Evolutionary conservation across 1,284 basidiomycete genomes (phyloP).

Genomic region (Fistulina hepatica): DNA sequence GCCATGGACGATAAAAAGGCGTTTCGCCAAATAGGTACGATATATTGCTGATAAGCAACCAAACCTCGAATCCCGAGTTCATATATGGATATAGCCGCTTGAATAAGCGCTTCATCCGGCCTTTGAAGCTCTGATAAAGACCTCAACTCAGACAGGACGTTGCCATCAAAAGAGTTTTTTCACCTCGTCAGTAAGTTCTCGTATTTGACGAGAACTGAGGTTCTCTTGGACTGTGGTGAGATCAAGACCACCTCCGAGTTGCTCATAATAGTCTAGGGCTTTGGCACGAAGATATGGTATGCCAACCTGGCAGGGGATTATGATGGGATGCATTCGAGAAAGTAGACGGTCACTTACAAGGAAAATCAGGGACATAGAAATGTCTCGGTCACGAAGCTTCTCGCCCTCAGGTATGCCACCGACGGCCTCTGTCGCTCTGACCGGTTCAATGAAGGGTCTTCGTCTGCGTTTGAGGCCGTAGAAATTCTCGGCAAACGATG

Average conservation of each 20-base stretch:
- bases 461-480: slow-evolving; percentile 79
- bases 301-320: slow-evolving; percentile 49
- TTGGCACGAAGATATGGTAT: slow-evolving; percentile 87
- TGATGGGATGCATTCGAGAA: too few species aligned
- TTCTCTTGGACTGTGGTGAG: too few species aligned
- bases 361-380: slow-evolving; percentile 66
- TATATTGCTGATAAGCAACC: slow-evolving; percentile 78
- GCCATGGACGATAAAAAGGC: slow-evolving; percentile 87
- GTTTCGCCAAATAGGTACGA: slow-evolving; percentile 87
- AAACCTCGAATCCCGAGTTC: slow-evolving; percentile 69
- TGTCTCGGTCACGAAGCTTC: slow-evolving; percentile 49
- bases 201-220: too few species aligned
- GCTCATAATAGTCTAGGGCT: slow-evolving; percentile 83
- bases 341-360: slow-evolving; percentile 39
- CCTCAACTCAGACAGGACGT: slow-evolving; percentile 1
- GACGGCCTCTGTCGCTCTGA: slow-evolving; percentile 54
- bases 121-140: slow-evolving; percentile 27
- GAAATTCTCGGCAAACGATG: slow-evolving; percentile 89
- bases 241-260: slow-evolving; percentile 75
- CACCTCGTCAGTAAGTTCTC: too few species aligned
- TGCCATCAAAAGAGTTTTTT: neutral
- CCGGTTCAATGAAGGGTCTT: slow-evolving; percentile 57
- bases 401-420: slow-evolving; percentile 55
- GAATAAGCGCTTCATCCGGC: slow-evolving; percentile 47
- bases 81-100: slow-evolving; percentile 74